phyloP scores from a whole-genome alignment of 2,329 filamentous ascomycete species.

The Decorospora gaudefroyi region DNA sequence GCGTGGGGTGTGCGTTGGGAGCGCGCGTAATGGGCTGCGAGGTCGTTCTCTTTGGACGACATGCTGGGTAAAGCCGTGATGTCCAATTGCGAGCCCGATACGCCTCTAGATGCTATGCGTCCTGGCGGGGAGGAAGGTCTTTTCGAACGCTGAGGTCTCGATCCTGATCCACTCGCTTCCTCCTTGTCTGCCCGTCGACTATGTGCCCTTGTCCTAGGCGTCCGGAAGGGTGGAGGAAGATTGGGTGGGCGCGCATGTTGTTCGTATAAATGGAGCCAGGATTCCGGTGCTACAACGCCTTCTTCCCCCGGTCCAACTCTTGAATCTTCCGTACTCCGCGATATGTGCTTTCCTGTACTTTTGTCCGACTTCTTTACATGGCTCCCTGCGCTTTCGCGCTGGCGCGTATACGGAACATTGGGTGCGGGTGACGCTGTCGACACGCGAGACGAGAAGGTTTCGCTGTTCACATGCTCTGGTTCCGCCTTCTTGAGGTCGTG shows the following conservation, averaged over 20 bases:
- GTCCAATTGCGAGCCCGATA: constrained; percentile 25
- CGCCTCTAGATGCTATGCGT: constrained; percentile 3
- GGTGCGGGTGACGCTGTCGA: constrained; percentile 24
- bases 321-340: constrained; percentile 10
- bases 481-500: constrained; percentile 15
- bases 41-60: constrained; percentile 10
- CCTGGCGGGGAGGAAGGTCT: constrained; percentile 11
- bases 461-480: constrained; percentile 21
- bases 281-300: constrained; percentile 6
- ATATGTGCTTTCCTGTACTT: constrained; percentile 2
- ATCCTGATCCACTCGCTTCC: constrained; percentile 7
- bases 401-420: constrained; percentile 19
- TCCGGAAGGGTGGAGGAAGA: constrained; percentile 4
- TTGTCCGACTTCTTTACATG: constrained; percentile 5
- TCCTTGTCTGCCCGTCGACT: constrained; percentile 8
- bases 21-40: constrained; percentile 15
- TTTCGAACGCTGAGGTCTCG: constrained; percentile 18
- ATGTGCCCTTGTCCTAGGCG: constrained; percentile 7
- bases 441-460: constrained; percentile 5
- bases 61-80: constrained; percentile 40
- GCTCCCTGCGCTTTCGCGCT: constrained; percentile 1
- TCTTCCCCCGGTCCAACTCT: constrained; percentile 2
- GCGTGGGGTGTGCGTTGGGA: constrained; percentile 19
- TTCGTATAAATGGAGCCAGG: constrained; percentile 16
- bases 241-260: constrained; percentile 12